A percentile compares a stretch with the other conserved stretches of the same genome.
phyloP scores from a whole-genome alignment of 2,329 filamentous ascomycete species.

The Tolypocladium tundrense region DNA sequence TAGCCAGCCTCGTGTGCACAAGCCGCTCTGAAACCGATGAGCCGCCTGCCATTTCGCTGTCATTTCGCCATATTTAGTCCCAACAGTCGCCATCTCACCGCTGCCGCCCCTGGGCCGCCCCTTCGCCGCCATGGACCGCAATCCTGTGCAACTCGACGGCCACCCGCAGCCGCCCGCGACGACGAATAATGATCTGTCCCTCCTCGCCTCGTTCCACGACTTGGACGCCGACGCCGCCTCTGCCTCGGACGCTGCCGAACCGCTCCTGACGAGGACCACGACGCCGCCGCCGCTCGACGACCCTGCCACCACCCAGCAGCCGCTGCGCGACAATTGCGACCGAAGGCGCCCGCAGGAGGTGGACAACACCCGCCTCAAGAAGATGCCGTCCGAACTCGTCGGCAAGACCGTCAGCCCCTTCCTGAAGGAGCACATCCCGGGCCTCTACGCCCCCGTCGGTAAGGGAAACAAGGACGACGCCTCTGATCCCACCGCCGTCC shows the following conservation, averaged over 20 bases:
- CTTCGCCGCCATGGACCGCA: background rate
- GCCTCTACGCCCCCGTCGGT: conserved; percentile 73
- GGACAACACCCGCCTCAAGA: conserved; percentile 38
- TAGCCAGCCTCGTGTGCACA: background rate
- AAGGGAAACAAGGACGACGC: conserved; percentile 32
- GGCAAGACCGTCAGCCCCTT: conserved; percentile 78
- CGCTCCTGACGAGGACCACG: background rate
- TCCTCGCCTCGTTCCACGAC: background rate
- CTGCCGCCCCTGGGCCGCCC: background rate
- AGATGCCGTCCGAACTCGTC: conserved; percentile 56
- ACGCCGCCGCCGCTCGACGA: background rate
- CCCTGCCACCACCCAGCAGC: conserved; percentile 11
- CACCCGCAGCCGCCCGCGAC: background rate
- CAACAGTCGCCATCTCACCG: background rate
- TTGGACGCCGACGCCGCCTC: background rate
- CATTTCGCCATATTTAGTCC: conserved; percentile 5
- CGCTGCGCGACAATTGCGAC: conserved; percentile 36
- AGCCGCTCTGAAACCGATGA: background rate
- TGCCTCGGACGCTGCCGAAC: background rate
- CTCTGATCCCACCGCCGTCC: conserved; percentile 12
- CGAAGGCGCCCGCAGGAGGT: conserved; percentile 39
- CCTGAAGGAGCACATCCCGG: conserved; percentile 81
- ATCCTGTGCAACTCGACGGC: background rate
- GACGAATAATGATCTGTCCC: background rate
- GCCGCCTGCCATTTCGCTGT: background rate